These are phyloP conservation scores for Colletotrichum spinosum DNA, from an alignment of 2,329 filamentous ascomycete species.

Conservation along the genomic window DNA sequence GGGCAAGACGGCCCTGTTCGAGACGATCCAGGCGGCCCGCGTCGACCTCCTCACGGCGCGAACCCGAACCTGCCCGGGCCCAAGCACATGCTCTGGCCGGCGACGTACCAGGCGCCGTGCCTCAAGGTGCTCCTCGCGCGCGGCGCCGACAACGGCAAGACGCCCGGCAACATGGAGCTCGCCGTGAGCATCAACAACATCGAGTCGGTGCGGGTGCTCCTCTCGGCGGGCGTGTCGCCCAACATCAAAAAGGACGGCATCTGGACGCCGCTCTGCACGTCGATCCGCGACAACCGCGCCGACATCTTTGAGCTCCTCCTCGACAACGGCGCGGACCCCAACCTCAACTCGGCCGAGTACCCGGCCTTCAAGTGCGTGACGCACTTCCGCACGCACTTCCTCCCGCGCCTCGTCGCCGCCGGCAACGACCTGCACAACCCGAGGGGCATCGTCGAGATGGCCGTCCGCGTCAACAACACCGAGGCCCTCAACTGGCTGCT, in stretches of 20 bases:
- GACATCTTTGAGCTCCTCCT: slow-evolving; percentile 73
- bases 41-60: slow-evolving; percentile 71
- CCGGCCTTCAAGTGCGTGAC: slow-evolving; percentile 77
- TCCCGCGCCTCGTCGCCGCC: slow-evolving; percentile 69
- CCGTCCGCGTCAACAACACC: slow-evolving; percentile 70
- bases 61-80: slow-evolving; percentile 76
- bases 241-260: slow-evolving; percentile 73
- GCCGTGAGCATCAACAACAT: slow-evolving; percentile 73
- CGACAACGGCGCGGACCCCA: slow-evolving; percentile 69
- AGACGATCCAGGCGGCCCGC: slow-evolving; percentile 67
- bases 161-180: slow-evolving; percentile 73
- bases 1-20: slow-evolving; percentile 73
- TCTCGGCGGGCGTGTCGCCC: slow-evolving; percentile 69
- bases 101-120: slow-evolving; percentile 68
- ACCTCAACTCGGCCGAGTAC: slow-evolving; percentile 72
- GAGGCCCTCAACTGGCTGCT: slow-evolving; percentile 71
- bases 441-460: slow-evolving; percentile 74
- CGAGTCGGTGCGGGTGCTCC: slow-evolving; percentile 68
- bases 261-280: slow-evolving; percentile 75
- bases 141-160: slow-evolving; percentile 70
- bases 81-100: slow-evolving; percentile 76
- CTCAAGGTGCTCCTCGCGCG: slow-evolving; percentile 68
- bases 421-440: slow-evolving; percentile 70
- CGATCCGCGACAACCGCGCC: slow-evolving; percentile 73
- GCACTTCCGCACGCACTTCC: slow-evolving; percentile 70